Conservation (phyloP, 1,284 basidiomycete species). For the Trametes sp. region DNA sequence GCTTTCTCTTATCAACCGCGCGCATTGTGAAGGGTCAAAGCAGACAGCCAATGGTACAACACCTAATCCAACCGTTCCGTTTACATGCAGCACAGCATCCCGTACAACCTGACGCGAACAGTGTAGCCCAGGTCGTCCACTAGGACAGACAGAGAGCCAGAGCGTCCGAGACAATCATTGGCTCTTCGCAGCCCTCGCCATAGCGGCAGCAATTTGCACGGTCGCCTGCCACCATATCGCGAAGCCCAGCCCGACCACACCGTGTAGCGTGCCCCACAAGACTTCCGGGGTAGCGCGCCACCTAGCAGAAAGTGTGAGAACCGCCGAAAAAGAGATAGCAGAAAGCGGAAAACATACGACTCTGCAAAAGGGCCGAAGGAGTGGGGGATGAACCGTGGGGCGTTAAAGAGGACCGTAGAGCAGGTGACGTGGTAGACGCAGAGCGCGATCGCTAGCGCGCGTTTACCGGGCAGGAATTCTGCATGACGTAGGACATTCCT, state of each 20-base stretch:
- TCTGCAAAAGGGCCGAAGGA: slow-evolving; percentile 70
- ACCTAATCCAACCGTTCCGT: neutral
- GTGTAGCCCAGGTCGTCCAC: too few relatives aligned
- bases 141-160: too few relatives aligned
- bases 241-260: slow-evolving; percentile 70
- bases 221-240: slow-evolving; percentile 81
- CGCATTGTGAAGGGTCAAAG: neutral
- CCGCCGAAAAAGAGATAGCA: neutral
- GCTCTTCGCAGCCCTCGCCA: slow-evolving; percentile 43
- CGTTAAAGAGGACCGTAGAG: slow-evolving; percentile 77
- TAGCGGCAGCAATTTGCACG: slow-evolving; percentile 54
- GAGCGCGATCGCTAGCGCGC: slow-evolving; percentile 78
- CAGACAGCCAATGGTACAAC: neutral
- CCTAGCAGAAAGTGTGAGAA: slow-evolving; percentile 43
- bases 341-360: slow-evolving; percentile 51
- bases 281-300: slow-evolving; percentile 69
- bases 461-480: slow-evolving; percentile 87
- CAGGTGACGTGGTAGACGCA: slow-evolving; percentile 79
- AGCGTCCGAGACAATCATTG: slow-evolving; percentile 24
- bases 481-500: neutral
- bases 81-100: neutral
- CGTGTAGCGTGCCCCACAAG: slow-evolving; percentile 73
- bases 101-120: neutral
- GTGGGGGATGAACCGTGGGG: slow-evolving; percentile 80
- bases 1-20: too few relatives aligned